A percentile compares a stretch with the other conserved stretches of the same genome.
These are phyloP conservation scores for Hortiboletus rubellus DNA, from an alignment of 1,284 basidiomycete species.

Conservation along the genomic window DNA sequence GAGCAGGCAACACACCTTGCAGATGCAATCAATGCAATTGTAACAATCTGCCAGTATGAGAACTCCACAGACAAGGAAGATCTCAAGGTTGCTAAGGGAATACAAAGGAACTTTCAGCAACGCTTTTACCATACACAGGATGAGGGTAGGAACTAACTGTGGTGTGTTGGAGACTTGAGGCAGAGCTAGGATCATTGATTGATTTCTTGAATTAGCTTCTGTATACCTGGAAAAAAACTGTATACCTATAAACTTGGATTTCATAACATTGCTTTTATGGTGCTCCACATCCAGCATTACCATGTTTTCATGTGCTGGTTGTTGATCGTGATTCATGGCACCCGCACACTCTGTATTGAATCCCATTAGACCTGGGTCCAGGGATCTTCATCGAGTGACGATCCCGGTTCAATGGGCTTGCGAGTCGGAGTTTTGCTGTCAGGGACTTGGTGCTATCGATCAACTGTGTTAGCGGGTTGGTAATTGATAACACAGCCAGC, in stretches of 20 bases:
- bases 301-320: not conserved
- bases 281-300: not conserved
- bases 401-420: not conserved
- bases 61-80: conserved; percentile 5
- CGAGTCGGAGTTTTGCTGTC: not conserved
- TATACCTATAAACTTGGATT: conserved; percentile 2
- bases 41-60: not conserved
- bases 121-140: conserved; percentile 18
- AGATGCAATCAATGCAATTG: conserved; percentile 4
- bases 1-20: conserved; percentile 9
- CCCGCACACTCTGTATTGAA: not conserved
- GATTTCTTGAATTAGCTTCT: not conserved
- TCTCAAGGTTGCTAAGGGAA: conserved; percentile 9
- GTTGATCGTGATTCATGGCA: no score
- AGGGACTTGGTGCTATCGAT: not conserved
- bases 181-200: not conserved
- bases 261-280: not conserved
- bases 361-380: not conserved
- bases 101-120: conserved; percentile 27
- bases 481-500: no score
- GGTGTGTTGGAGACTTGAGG: not conserved
- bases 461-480: no score
- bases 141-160: no score
- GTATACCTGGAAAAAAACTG: not conserved
- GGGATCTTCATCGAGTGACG: no score